Conservation (phyloP, 305 asterid species). For the Ilex paraguariensis region DNA sequence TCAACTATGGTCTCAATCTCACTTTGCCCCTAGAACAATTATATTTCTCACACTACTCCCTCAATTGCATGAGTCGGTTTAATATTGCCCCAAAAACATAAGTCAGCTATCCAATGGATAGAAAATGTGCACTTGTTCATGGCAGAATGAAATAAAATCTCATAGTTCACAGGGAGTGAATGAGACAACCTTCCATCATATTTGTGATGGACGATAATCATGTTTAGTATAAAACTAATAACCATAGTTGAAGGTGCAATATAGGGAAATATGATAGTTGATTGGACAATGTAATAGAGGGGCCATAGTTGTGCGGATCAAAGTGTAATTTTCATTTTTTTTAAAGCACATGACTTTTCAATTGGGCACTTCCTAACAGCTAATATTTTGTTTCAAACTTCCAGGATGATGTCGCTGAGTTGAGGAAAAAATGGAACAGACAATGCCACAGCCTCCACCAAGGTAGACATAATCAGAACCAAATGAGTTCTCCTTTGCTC, state of each 20-base stretch:
- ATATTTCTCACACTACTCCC: too few relatives aligned
- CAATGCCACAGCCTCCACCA: constrained; percentile 55
- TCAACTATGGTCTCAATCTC: too few relatives aligned
- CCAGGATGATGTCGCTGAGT: constrained; percentile 50
- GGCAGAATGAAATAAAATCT: neutral
- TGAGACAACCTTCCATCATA: neutral
- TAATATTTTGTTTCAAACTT: neutral
- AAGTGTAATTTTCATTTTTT: neutral
- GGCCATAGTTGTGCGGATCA: neutral
- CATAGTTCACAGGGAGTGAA: neutral
- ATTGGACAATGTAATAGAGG: neutral
- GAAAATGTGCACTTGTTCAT: neutral
- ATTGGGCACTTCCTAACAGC: neutral
- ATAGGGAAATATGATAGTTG: neutral
- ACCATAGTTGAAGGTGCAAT: too few relatives aligned
- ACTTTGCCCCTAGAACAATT: too few relatives aligned
- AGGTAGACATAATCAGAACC: constrained; percentile 30
- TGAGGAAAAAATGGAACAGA: constrained; percentile 71
- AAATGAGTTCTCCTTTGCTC: constrained; percentile 16
- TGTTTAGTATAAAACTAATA: too few relatives aligned
- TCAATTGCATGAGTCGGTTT: too few relatives aligned
- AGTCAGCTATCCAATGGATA: too few relatives aligned
- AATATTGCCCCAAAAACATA: too few relatives aligned
- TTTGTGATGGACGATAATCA: too few relatives aligned
- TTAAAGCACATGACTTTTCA: neutral